These are phyloP conservation scores for Microglena sp. DNA, from an alignment of 139 green algal genomes.

Conservation along the genomic window DNA sequence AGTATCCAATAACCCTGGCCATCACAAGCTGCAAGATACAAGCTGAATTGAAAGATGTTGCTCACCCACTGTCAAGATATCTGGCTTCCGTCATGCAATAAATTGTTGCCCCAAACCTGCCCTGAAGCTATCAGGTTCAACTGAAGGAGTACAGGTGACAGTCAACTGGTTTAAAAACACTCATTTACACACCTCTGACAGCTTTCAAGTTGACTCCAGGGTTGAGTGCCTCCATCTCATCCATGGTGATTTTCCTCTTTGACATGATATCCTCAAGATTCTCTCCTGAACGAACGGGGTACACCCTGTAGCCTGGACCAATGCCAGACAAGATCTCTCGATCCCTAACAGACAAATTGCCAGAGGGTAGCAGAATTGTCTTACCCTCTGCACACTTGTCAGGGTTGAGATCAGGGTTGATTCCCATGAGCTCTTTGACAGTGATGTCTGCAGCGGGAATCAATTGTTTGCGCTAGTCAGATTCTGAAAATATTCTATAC, in stretches of 20 bases:
- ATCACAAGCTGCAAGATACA: no score
- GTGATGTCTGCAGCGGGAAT: slow-evolving; percentile 38
- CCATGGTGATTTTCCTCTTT: slow-evolving; percentile 57
- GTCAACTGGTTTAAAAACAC: no score
- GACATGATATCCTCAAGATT: slow-evolving; percentile 57
- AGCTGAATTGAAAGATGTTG: no score
- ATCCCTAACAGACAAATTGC: slow-evolving; percentile 66
- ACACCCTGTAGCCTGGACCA: slow-evolving; percentile 49
- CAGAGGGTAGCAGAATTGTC: slow-evolving; percentile 73
- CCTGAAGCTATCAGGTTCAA: no score
- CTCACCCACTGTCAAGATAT: no score
- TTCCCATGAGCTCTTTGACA: slow-evolving; percentile 41
- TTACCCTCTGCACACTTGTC: slow-evolving; percentile 42
- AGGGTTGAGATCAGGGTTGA: slow-evolving; percentile 47
- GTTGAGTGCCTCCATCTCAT: slow-evolving; percentile 68
- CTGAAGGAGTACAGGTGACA: no score
- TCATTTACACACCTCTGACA: no score
- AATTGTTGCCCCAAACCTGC: no score
- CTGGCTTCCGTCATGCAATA: no score
- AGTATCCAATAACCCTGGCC: no score
- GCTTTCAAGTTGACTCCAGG: slow-evolving; percentile 53
- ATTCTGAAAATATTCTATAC: no score
- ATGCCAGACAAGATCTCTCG: slow-evolving; percentile 77
- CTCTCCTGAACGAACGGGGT: slow-evolving; percentile 70
- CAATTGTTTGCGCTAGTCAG: no score